Conservation (phyloP, 2,329 filamentous ascomycete genomes). For the Cladosporium halotolerans region DNA sequence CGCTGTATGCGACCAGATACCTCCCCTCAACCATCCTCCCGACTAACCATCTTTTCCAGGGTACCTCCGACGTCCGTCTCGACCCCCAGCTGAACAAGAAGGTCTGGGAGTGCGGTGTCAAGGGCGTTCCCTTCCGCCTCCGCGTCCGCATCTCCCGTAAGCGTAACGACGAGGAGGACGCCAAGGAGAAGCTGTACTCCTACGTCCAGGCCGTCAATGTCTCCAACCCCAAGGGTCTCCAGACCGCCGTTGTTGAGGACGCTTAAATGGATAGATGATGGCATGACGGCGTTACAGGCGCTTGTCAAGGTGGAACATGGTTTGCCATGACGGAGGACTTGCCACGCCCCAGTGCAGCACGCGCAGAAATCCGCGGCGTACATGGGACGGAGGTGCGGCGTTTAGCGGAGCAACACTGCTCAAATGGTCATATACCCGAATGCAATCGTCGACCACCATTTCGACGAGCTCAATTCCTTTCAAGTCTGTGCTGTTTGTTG, state of each 20-base stretch:
- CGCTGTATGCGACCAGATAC: neutral
- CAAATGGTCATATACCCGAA: slow-evolving; percentile 10
- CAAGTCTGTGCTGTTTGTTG: too few species aligned
- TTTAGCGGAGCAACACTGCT: slow-evolving; percentile 8
- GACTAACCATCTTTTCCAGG: slow-evolving; percentile 48
- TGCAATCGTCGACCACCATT: slow-evolving; percentile 13
- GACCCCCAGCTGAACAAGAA: slow-evolving; percentile 99
- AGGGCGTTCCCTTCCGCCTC: slow-evolving; percentile 95
- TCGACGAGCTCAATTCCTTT: slow-evolving; percentile 8
- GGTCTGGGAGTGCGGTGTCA: slow-evolving; percentile 98
- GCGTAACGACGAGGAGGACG: slow-evolving; percentile 99
- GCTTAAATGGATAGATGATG: slow-evolving; percentile 35
- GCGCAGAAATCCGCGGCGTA: slow-evolving; percentile 10
- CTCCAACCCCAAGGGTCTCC: slow-evolving; percentile 97
- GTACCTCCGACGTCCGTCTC: slow-evolving; percentile 92
- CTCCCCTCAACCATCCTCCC: neutral
- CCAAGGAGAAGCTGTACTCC: slow-evolving; percentile 99
- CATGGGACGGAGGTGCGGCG: slow-evolving; percentile 7
- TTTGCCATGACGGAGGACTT: slow-evolving; percentile 11
- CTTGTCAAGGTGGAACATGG: slow-evolving; percentile 10
- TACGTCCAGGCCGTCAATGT: slow-evolving; percentile 99
- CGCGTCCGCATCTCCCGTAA: slow-evolving; percentile 98
- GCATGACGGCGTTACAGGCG: slow-evolving; percentile 11
- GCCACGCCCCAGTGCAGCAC: slow-evolving; percentile 2
- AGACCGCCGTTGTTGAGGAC: slow-evolving; percentile 78